Base-by-base conservation (phyloP, 176 grass and related monocot genomes). In the Chloris gayana region DNA sequence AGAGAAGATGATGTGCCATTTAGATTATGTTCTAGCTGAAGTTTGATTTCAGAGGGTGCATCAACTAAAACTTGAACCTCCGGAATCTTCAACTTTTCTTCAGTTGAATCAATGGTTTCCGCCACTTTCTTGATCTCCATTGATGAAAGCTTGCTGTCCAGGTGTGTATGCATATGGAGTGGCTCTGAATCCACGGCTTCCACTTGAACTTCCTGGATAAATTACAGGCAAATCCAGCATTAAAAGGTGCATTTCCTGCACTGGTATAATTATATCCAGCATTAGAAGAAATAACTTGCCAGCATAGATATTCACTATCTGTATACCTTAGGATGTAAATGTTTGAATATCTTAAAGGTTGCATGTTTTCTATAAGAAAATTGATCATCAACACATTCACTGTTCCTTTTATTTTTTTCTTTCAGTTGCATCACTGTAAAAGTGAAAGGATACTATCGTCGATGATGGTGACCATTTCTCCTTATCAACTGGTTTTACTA, bases 131-230 rank as follows among this genome's bases (percentile, higher is more conserved):
- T 82, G 46, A 72, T 82, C 22, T 85, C 72, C 35, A 15, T 64
- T 17, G 57, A 50, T 32, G 66, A 30, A 82, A 85, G 65, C 58
- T 89, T 89, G n/a, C 49, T 11, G 1, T 85, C 78, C 31, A 46
- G 72, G 30, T 81, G 73, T 69, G 10, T 37, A 59, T 72, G 71
- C 65, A 77, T 59, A 81, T 89, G 56, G n/a, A 34, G 6, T 60
- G 67, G 26, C 59, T 51, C 80, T 68, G 67, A 72, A 66, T 77
- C 54, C 37, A 26, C 58, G 65, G 46, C 72, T 85, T 85, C 72
- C 72, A 60, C n/a, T 82, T 41, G 78, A 81, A 89, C 58, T 85
- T 85, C 83, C 87, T 89, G 76, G 54, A 30, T 44, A 76, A 71
- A 33, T 6, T 57, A 85, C 21, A 65, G 22, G 46, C 76, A 66